These are phyloP conservation scores for Populus davidiana DNA, from an alignment of 345 rosid genomes.

Conservation along the genomic window DNA sequence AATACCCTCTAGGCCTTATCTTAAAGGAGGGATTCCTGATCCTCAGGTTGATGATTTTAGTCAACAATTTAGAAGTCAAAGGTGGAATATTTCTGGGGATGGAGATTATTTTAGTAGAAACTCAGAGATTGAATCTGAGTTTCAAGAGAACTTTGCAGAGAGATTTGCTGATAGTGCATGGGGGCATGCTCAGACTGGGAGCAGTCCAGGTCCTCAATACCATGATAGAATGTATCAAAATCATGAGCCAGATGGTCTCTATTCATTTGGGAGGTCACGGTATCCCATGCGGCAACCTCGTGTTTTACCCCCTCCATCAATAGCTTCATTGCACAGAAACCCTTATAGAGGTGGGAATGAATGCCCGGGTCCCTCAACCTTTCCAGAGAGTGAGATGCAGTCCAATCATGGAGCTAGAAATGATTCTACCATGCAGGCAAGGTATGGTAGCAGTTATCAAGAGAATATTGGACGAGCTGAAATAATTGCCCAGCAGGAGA, in stretches of 20 bases:
- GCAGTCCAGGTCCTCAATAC: constrained; percentile 51
- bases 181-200: constrained; percentile 55
- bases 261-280: constrained; percentile 73
- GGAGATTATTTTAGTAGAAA: constrained; percentile 61
- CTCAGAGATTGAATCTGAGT: constrained; percentile 60
- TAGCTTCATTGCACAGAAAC: constrained; percentile 55
- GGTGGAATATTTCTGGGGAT: constrained; percentile 70
- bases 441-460: constrained; percentile 44
- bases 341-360: constrained; percentile 52
- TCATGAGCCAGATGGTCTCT: constrained; percentile 61
- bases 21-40: constrained; percentile 60
- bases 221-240: constrained; percentile 58
- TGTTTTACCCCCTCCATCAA: constrained; percentile 81
- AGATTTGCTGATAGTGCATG: constrained; percentile 65
- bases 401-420: constrained; percentile 42
- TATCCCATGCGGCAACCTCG: constrained; percentile 89
- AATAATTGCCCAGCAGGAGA: constrained; percentile 26
- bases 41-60: constrained; percentile 45
- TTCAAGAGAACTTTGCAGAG: constrained; percentile 60
- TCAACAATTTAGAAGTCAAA: constrained; percentile 48
- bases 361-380: constrained; percentile 54
- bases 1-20: constrained; percentile 39
- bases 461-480: constrained; percentile 41
- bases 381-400: constrained; percentile 39
- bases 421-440: constrained; percentile 42